Evolutionary conservation across 768 basidiomycete species (phyloP).

Genomic region (Hericium coralloides): DNA sequence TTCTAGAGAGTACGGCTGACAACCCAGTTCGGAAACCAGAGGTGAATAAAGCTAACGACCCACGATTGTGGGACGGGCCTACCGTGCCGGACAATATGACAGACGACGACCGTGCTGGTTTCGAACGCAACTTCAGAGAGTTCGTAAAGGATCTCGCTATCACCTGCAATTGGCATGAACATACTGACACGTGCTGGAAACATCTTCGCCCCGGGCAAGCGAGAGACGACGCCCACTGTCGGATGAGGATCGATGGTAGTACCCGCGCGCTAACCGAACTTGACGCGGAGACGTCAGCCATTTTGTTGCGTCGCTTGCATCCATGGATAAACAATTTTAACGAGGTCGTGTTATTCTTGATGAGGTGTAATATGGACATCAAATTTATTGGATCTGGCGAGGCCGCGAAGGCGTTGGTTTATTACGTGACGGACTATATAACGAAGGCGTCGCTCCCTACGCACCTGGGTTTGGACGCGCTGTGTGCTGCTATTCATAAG

Average conservation of each 20-base stretch:
- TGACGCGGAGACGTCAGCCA: constrained; percentile 23
- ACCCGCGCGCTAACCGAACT: constrained; percentile 12
- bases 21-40: background rate
- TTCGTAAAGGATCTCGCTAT: constrained; percentile 11
- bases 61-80: too few relatives aligned
- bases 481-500: background rate
- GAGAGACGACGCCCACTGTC: too few relatives aligned
- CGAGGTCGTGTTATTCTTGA: constrained; percentile 1
- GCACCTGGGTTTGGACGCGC: constrained; percentile 21
- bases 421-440: constrained; percentile 44
- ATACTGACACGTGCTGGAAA: constrained; percentile 30
- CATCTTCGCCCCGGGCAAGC: constrained; percentile 18
- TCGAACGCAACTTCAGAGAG: too few relatives aligned
- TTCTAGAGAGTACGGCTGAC: background rate
- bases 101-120: too few relatives aligned
- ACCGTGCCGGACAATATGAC: too few relatives aligned
- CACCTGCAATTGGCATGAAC: constrained; percentile 24
- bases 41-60: too few relatives aligned
- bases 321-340: constrained; percentile 37
- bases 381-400: constrained; percentile 35
- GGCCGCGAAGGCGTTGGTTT: constrained; percentile 32
- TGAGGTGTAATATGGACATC: constrained; percentile 39
- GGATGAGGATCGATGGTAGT: constrained; percentile 12
- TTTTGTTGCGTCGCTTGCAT: constrained; percentile 22
- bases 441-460: constrained; percentile 33